Base-by-base conservation (phyloP, 345 rosid genomes). In the Excoecaria cochinchinensis region DNA sequence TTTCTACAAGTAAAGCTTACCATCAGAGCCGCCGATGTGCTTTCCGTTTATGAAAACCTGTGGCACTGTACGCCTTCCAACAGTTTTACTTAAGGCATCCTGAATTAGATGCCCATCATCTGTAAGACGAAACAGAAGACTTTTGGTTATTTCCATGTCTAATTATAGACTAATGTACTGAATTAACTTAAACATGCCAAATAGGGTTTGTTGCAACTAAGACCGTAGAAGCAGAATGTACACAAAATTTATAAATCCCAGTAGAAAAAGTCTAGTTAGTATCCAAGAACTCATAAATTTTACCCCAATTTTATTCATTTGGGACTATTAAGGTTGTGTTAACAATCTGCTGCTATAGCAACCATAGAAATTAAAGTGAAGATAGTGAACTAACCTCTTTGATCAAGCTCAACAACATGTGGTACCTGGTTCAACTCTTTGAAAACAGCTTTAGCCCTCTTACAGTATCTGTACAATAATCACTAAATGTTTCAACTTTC, bases 1-100 rank as follows among this genome's bases (percentile, higher is more conserved):
- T 31, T 22, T 12, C 19, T 42, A 13, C 58, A 25, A 58, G 9
- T 5, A 10, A 53, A 59, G 69, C 80, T 74, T 84, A 91, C 98
- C 98, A 47, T 92, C 99, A 48, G 98, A 92, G 74, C 98, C 98
- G 64, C 99, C 99, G 6, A 95, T 78, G 83, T 93, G 96, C 84
- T 92, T 86, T 39, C 96, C 93, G 39, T 91, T 76, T 3, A 95
- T 81, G 86, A 95, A 95, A 51, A 95, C 98, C 67, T 92, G 99
- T 4, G 99, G 99, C 7, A 95, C 99, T 5, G 98, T 95, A 72
- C 90, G 89, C 84, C 87, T 88, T 12, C 92, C 90, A 38, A 89
- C 81, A 25, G 81, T 84, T 78, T 86, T 86, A 74, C 87, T 76
- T 79, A 91, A 24, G 47, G 96, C 98, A 81, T 78, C 85, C 81